Base-by-base conservation (phyloP, 805 yeast species). In the Spathaspora arborariae region DNA sequence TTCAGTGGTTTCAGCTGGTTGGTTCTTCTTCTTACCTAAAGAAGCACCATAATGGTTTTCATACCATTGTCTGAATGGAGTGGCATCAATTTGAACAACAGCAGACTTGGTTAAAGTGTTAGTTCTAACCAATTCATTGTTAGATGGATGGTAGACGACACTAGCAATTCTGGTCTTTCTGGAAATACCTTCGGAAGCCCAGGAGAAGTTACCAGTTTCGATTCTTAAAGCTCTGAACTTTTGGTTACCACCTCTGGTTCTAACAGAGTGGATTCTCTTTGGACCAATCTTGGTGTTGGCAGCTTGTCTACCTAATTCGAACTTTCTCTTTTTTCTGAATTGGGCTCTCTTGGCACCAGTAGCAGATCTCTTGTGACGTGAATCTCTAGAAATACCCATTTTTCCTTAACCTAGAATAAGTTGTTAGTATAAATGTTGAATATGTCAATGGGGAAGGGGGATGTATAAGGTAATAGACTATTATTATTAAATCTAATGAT, bases 301-400 rank as follows among this genome's bases (percentile, higher is more conserved):
- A 68, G 97, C 84, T 83, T 94, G 99, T 81, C 99, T 94, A 68
- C 99, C 99, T 76, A 88, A 85, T 82, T 92, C 99, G 74, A 94
- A 92, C 95, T 92, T 94, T 85, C 99, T 84, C 96, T 92, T 92
- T 92, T 92, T 92, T 89, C 98, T 92, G 96, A 85, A 88, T 80
- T 90, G 96, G 78, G 98, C 98, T 80, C 97, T 90, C 81, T 90
- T 91, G 76, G 99, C 99, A 87, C 99, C 99, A 73, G 99, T 91
- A 78, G 95, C 96, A 69, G 97, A 80, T 80, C 99, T 95, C 88
- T 92, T 92, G 91, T 94, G 99, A 82, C 97, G 97, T 78, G 99
- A 92, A 84, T 94, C 98, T 84, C 99, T 92, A 79, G 98, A 90
- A 87, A 92, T 92, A 91, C 99, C 98, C 99, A 92, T 92, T 76